Percentiles rank a stretch among this genome's conserved stretches.
These are phyloP conservation scores for Aureobasidium sp. DNA, from an alignment of 2,329 filamentous ascomycete genomes.

Conservation along the genomic window DNA sequence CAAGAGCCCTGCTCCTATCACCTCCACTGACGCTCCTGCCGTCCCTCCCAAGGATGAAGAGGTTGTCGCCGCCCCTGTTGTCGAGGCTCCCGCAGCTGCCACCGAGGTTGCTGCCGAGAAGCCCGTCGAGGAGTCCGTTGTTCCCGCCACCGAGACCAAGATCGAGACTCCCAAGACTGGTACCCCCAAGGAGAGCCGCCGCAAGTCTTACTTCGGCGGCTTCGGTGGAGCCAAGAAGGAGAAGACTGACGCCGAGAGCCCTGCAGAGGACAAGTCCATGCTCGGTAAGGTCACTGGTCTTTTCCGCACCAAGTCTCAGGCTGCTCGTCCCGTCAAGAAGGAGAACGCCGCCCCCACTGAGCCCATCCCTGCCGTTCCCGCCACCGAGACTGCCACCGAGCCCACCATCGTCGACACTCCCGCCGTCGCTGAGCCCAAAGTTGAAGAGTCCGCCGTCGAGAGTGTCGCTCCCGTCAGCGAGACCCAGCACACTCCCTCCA, in stretches of 20 bases:
- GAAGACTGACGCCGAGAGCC: conserved; percentile 23
- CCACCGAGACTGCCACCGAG: conserved; percentile 12
- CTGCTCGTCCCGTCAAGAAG: conserved; percentile 32
- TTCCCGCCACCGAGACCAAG: conserved; percentile 11
- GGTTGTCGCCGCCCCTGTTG: conserved; percentile 16
- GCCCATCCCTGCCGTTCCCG: conserved; percentile 9
- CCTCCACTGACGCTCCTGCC: conserved; percentile 16
- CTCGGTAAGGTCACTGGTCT: conserved; percentile 26
- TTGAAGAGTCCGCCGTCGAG: conserved; percentile 21
- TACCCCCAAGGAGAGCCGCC: conserved; percentile 19
- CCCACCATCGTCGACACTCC: conserved; percentile 1
- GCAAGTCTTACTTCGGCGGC: conserved; percentile 21
- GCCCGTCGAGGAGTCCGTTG: conserved; percentile 15
- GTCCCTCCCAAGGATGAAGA: conserved; percentile 22
- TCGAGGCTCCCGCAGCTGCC: conserved; percentile 20
- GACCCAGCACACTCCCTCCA: conserved; percentile 17
- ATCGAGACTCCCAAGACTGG: conserved; percentile 13
- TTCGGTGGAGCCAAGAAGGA: conserved; percentile 19
- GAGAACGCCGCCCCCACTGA: conserved; percentile 30
- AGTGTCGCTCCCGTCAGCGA: conserved; percentile 26
- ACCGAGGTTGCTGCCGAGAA: conserved; percentile 19
- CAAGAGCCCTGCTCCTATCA: conserved; percentile 18
- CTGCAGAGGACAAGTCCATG: conserved; percentile 20
- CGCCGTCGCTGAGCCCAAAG: conserved; percentile 16
- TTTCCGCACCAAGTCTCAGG: conserved; percentile 37